Evolutionary conservation across 2,329 filamentous ascomycete species (phyloP), one percentile per base, ranked within the genome.

Genomic region (Xylariaceae sp.): DNA sequence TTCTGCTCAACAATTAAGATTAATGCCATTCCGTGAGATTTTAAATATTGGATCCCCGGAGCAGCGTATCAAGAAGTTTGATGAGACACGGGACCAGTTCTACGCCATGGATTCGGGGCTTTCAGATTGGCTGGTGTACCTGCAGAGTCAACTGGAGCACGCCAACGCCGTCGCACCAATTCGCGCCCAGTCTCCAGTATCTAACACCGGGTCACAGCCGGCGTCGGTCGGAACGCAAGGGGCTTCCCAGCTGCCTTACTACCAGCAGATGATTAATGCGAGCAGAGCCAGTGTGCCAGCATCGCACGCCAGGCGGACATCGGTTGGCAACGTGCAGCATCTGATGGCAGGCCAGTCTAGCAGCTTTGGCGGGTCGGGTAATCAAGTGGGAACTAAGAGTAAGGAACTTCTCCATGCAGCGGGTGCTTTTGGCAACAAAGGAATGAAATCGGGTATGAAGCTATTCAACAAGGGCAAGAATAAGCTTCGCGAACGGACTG

Each of bases 391-490:
- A 63, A 82, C 86, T 32, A 93, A 92, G 77, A 87, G 92, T 70
- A 97, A 96, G 75, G 92, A 95, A 65, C 77, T 97, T 23, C 81
- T 97, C 68, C 89, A 94, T 61, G 87, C 88, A 18, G 92, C 92
- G 49, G 91, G 91, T 47, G 91, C 89, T 67, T 91, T 92, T 61
- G 92, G 92, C 49, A 97, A 96, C 75, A 93, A 92, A 47, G 91
- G 92, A 61, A 90, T 89, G 76, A 92, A 91, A 69, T 91, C 91
- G 53, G 92, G 92, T 42, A 96, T 96, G 77, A 93, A 92, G 46
- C 74, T 97, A 60, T 87, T 97, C 71, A 91, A 89, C 61, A 96
- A 96, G 76, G 91, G 92, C 63, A 93, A 89, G 75, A 93, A 83
- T 75, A 93, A 91, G 73, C 85, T 96, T 71, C 78, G 81, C 58